A percentile compares a stretch with the other conserved stretches of the same genome.
Evolutionary conservation across 768 basidiomycete genomes (phyloP).

Genomic region (Lentinula guzmanii): DNA sequence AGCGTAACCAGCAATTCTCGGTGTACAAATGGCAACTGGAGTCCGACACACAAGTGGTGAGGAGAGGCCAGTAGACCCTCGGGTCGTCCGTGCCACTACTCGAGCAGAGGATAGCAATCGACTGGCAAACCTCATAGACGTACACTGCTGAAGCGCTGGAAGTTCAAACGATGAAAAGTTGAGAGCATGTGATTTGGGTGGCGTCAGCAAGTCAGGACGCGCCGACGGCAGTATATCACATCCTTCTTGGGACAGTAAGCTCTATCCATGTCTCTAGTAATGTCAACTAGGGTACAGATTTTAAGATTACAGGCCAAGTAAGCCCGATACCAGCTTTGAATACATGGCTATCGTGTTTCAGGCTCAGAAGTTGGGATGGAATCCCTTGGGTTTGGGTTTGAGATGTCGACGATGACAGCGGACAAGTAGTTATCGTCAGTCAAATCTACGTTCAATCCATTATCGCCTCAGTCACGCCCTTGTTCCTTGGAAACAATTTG

Average conservation of each 20-base stretch:
- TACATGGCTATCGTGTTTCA: too few species aligned
- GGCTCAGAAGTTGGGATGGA: too few species aligned
- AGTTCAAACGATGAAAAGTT: neutral
- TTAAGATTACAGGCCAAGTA: too few species aligned
- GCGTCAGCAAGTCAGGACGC: neutral
- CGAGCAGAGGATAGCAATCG: neutral
- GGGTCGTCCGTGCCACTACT: neutral
- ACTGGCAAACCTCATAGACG: neutral
- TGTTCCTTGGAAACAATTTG: neutral
- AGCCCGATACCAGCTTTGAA: too few species aligned
- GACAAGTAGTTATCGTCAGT: neutral
- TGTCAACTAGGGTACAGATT: too few species aligned
- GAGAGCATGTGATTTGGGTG: neutral
- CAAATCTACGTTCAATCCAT: neutral
- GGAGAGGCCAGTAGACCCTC: neutral
- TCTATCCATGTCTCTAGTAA: too few species aligned
- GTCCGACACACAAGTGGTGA: neutral
- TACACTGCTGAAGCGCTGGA: neutral
- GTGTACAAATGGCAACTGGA: neutral
- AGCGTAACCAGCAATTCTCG: neutral
- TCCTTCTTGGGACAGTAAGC: too few species aligned
- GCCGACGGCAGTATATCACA: too few species aligned
- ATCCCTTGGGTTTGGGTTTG: too few species aligned
- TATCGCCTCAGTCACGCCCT: too few species aligned
- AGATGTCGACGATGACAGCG: neutral